Evolutionary conservation across 371 early-diverging fungal genomes (phyloP).

Genomic region (Vairimorpha ceranae): DNA sequence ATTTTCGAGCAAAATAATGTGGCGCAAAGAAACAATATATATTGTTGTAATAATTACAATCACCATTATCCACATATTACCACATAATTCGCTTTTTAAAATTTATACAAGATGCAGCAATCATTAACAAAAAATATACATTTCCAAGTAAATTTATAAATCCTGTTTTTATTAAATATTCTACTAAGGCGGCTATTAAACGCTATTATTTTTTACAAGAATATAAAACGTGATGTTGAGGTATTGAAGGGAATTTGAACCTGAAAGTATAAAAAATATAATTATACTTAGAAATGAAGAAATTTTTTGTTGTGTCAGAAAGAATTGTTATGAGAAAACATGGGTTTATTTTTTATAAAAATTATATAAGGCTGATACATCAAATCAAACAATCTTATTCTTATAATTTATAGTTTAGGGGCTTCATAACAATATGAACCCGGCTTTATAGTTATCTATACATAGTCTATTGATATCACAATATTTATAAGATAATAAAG

Average conservation of each 20-base stretch:
- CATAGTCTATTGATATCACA: too few relatives aligned
- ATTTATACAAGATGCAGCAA: conserved; percentile 83
- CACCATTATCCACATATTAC: conserved; percentile 79
- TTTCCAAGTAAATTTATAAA: conserved; percentile 68
- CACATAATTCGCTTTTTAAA: conserved; percentile 66
- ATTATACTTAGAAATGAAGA: conserved; percentile 76
- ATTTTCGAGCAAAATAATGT: conserved; percentile 69
- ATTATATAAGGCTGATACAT: not conserved
- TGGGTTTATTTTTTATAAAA: not conserved
- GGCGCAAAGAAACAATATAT: conserved; percentile 79
- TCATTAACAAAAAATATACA: conserved; percentile 77
- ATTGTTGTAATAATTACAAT: conserved; percentile 83
- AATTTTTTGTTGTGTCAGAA: conserved; percentile 60
- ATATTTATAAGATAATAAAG: too few relatives aligned
- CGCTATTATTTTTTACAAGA: conserved; percentile 92
- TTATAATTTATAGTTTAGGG: too few relatives aligned
- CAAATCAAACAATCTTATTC: too few relatives aligned
- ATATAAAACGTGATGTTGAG: conserved; percentile 79
- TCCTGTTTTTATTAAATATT: conserved; percentile 72
- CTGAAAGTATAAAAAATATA: conserved; percentile 95
- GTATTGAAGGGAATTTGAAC: conserved; percentile 79
- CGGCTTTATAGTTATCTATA: too few relatives aligned
- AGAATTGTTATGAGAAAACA: not conserved
- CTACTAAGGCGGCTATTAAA: conserved; percentile 86
- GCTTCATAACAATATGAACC: too few relatives aligned